Evolutionary conservation across 2,329 filamentous ascomycete species (phyloP), one percentile per base, ranked within the genome.

Genomic region (Seiridium cupressi): DNA sequence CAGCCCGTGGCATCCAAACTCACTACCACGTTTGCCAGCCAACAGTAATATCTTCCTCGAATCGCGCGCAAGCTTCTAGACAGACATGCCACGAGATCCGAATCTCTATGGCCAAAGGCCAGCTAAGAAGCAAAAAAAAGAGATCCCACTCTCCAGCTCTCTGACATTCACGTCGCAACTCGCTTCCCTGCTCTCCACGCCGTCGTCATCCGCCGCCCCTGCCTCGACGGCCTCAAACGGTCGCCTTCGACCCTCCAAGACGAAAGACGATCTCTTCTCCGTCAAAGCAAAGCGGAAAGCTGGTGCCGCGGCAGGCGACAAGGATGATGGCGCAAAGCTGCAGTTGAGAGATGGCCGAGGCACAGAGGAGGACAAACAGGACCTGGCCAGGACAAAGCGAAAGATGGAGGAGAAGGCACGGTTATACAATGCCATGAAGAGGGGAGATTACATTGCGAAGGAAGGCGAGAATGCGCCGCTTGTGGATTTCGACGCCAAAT

Each of bases 401-500:
- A 91, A 88, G 70, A 91, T 99, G 89, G 89, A 96, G 71, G 89
- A 93, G 77, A 99, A 99, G 75, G 92, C 91, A 3, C 85, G 90
- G 4, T 77, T 95, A 2, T 99, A 99, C 75, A 88, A 90, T 5
- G 90, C 91, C 44, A 89, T 99, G 86, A 96, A 96, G 75, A 84
- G 91, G 40, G 93, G 94, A n/a, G 89, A 96, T 70, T 88, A 91
- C 74, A 79, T 91, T n/a, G 80, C 84, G 13, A 83, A 83, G 59
- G 84, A 90, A 65, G 84, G 89, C 70, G 79, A 85, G 66, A 79
- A 85, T 47, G 85, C 88, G 66, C 83, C 85, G 32, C 84, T 96
- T 34, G 89, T 99, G 3, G 94, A 99, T 77, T 99, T 99, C 74
- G 95, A 98, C 75, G 84, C 89, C 62, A 99, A 98, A 77, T 98